Evolutionary conservation across 2,329 filamentous ascomycete species (phyloP), one percentile per base, ranked within the genome.

Genomic region (Microdochium paspali): DNA sequence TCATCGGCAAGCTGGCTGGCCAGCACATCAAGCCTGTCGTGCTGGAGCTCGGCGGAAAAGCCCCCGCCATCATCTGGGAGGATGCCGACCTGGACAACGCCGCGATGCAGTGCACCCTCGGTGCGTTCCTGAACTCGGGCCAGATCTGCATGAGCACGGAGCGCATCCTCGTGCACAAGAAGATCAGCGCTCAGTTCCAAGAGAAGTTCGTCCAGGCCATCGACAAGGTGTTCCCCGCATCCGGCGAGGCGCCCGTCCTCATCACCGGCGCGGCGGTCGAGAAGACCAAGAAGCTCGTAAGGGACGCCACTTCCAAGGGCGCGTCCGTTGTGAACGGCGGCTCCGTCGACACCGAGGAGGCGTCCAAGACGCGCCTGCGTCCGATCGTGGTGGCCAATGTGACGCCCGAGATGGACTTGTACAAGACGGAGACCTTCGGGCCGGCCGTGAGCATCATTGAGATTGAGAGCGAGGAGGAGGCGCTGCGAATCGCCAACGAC

Each of bases 121-220:
- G 82, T 10, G 71, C 80, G 0, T 82, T 85, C 58, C 57, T 82
- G 50, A 76, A 84, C 56, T 69, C 66, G 15, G 82, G 82, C 1
- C 83, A 87, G 66, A 74, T 85, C 42, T 86, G 82, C 66, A 85
- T 85, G 82, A 73, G 76, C 5, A 85, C 81, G 0, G 82, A 85
- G 60, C 73, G 77, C n/a, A 79, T 84, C 50, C 60, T 84, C n/a
- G 77, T 84, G 23, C 74, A 82, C 60, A 71, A 71, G 47, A 66
- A 66, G 31, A 66, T 85, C 48, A 68, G 70, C 46, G 66, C 69
- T 20, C 61, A 71, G 23, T 85, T 85, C 63, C 69, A 61, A 50
- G 51, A 53, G 45, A 63, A 60, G 53, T 50, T 68, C 15, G 45
- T 60, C 18, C 54, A 49, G 7, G 48, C 49, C n/a, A 51, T 61